Conservation (phyloP, 768 basidiomycete genomes). For the Erythrobasidium yunnanense region DNA sequence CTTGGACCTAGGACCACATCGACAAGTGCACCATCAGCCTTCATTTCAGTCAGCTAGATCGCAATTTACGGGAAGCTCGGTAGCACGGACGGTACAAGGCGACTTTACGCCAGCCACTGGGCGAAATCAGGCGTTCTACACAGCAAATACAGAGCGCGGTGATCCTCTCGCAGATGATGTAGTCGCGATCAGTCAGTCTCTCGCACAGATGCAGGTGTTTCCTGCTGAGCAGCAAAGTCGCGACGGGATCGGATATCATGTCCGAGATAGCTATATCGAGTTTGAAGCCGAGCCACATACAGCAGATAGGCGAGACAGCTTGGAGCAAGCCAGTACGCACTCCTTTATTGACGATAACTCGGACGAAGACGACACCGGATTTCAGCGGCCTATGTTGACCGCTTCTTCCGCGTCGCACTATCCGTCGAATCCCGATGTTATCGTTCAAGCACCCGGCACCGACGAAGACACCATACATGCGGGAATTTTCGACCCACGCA, state of each 20-base stretch:
- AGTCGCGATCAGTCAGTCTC: too few relatives aligned
- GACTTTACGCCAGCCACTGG: neutral
- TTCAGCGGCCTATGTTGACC: neutral
- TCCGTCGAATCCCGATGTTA: neutral
- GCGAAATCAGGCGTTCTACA: neutral
- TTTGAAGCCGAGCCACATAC: neutral
- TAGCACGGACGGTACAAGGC: neutral
- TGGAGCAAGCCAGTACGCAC: neutral
- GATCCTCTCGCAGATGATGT: neutral
- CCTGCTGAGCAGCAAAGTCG: too few relatives aligned
- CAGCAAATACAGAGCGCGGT: neutral
- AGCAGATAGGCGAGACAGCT: neutral
- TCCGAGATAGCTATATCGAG: constrained; percentile 5
- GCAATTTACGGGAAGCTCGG: constrained; percentile 14
- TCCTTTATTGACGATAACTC: constrained; percentile 20
- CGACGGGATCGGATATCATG: neutral
- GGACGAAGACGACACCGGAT: neutral
- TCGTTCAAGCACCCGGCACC: neutral
- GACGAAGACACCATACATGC: neutral
- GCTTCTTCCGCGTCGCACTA: neutral
- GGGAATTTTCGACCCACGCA: neutral
- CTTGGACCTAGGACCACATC: neutral
- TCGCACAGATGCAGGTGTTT: too few relatives aligned
- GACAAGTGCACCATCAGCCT: neutral
- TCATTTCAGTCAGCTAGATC: constrained; percentile 15